phyloP scores from a whole-genome alignment of 163 green algal species.

The Scenedesmus sp. region DNA sequence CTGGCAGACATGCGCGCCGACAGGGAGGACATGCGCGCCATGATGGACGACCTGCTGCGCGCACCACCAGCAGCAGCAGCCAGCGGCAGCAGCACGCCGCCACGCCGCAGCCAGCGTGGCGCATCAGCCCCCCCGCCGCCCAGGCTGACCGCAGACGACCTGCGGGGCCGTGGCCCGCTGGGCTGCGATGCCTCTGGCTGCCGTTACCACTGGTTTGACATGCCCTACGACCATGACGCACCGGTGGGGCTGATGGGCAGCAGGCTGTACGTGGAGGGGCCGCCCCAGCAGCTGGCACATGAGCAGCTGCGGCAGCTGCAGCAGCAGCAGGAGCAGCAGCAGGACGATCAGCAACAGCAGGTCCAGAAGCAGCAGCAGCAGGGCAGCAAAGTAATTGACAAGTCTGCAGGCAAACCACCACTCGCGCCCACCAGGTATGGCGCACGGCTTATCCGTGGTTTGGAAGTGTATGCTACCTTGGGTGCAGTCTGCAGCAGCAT shows the following conservation, averaged over 20 bases:
- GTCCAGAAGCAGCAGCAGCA: not conserved
- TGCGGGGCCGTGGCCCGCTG: slow-evolving; percentile 14
- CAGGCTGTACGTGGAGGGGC: slow-evolving; percentile 45
- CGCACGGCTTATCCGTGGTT: not conserved
- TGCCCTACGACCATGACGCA: slow-evolving; percentile 45
- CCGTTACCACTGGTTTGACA: slow-evolving; percentile 50
- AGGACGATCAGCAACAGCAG: slow-evolving; percentile 1
- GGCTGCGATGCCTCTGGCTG: slow-evolving; percentile 25
- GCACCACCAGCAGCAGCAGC: not conserved
- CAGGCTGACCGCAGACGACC: slow-evolving; percentile 26
- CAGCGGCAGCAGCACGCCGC: slow-evolving; percentile 34
- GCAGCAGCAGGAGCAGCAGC: slow-evolving; percentile 3
- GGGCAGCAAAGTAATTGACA: not conserved
- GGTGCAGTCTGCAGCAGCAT: not conserved
- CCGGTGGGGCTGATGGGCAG: slow-evolving; percentile 50
- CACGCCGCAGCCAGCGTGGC: slow-evolving; percentile 31
- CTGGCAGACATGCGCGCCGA: slow-evolving; percentile 49
- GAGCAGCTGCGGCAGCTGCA: not conserved
- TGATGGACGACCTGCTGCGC: slow-evolving; percentile 44
- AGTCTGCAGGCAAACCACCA: slow-evolving; percentile 13
- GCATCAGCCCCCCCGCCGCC: not conserved
- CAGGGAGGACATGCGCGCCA: slow-evolving; percentile 45
- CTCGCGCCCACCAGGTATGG: slow-evolving; percentile 13
- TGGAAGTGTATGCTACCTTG: not conserved
- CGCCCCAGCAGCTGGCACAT: not conserved